A percentile compares a stretch with the other conserved stretches of the same genome.
Conservation (phyloP, 139 green algal species). For the Picochlorum sp. region DNA sequence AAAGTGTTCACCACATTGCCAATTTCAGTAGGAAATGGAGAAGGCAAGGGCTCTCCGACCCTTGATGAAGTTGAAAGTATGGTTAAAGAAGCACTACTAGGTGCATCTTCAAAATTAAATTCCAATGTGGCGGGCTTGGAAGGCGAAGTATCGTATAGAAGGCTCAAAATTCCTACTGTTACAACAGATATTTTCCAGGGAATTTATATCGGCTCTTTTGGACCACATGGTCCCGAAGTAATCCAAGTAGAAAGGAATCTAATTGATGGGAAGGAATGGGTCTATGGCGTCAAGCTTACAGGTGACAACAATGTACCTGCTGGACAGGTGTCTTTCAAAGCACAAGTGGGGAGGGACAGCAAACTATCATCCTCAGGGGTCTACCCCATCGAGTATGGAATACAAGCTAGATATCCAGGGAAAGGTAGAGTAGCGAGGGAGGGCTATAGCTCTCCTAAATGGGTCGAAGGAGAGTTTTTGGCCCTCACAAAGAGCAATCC, state of each 20-base stretch:
- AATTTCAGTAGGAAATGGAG: no score
- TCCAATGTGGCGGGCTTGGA: background rate
- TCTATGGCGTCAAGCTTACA: constrained; percentile 74
- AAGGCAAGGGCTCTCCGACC: background rate
- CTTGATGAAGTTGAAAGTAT: background rate
- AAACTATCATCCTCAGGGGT: constrained; percentile 16
- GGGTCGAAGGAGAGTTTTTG: constrained; percentile 90
- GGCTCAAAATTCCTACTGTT: constrained; percentile 5
- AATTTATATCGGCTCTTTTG: constrained; percentile 79
- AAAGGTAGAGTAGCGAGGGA: constrained; percentile 65
- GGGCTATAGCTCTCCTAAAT: constrained; percentile 25
- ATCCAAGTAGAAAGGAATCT: constrained; percentile 45
- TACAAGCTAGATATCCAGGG: constrained; percentile 64
- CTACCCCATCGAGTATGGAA: constrained; percentile 79
- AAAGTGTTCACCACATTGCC: no score
- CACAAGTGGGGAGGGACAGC: constrained; percentile 32
- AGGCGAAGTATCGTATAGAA: background rate
- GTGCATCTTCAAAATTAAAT: background rate
- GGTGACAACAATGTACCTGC: constrained; percentile 83
- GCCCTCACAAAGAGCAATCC: constrained; percentile 39
- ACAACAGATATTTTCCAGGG: constrained; percentile 49
- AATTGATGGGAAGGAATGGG: constrained; percentile 49
- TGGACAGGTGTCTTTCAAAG: constrained; percentile 68
- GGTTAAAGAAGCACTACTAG: background rate
- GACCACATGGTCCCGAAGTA: constrained; percentile 75